Conservation (phyloP, 2,329 filamentous ascomycete species). For the Scedosporium apiospermum region DNA sequence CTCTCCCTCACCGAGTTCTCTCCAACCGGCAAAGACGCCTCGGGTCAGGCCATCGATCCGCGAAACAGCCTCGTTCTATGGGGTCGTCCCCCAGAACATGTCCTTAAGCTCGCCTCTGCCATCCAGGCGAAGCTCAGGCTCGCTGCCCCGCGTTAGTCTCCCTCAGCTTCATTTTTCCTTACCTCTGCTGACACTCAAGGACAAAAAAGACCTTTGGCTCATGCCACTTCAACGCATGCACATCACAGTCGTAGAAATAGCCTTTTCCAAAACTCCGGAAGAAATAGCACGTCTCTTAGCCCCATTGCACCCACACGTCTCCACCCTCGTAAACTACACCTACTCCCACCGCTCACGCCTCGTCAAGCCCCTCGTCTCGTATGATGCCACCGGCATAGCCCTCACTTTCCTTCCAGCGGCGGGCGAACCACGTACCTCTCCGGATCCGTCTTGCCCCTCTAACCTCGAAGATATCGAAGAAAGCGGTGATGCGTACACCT, state of each 20-base stretch:
- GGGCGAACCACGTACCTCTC: constrained; percentile 36
- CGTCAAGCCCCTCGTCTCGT: constrained; percentile 74
- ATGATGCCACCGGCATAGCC: constrained; percentile 76
- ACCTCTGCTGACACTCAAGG: background rate
- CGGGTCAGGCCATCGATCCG: constrained; percentile 56
- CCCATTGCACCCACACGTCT: constrained; percentile 44
- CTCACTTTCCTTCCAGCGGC: constrained; percentile 78
- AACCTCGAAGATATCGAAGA: too few species aligned
- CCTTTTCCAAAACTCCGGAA: constrained; percentile 63
- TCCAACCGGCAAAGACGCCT: constrained; percentile 54
- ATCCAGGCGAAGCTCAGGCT: constrained; percentile 58
- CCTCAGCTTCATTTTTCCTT: background rate
- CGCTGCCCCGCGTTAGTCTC: constrained; percentile 59
- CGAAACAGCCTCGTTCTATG: constrained; percentile 81
- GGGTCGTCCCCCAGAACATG: constrained; percentile 68
- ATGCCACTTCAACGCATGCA: constrained; percentile 75
- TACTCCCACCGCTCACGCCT: constrained; percentile 60
- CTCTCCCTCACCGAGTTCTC: constrained; percentile 45
- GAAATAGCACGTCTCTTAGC: constrained; percentile 58
- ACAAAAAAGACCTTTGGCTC: constrained; percentile 62
- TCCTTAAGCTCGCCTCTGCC: constrained; percentile 56
- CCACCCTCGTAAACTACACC: constrained; percentile 56
- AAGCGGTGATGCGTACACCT: constrained; percentile 62
- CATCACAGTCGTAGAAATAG: constrained; percentile 75
- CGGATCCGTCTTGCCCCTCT: constrained; percentile 17